Evolutionary conservation across 2,329 filamentous ascomycete species (phyloP).

Genomic region (Venturia effusa): DNA sequence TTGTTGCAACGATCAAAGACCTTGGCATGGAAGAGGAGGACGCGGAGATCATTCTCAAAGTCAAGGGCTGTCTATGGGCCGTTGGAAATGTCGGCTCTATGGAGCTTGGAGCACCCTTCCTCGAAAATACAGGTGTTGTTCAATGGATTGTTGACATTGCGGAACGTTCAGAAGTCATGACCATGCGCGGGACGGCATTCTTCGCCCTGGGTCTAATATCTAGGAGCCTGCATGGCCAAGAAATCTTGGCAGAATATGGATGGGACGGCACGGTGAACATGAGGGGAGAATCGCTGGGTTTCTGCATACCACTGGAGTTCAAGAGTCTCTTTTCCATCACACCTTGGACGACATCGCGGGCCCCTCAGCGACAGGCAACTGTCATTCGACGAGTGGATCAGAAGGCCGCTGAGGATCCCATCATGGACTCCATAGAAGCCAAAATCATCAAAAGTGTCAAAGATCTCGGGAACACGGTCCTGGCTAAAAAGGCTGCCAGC

Average conservation of each 20-base stretch:
- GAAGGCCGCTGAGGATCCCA: slow-evolving; percentile 7
- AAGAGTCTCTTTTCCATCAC: slow-evolving; percentile 63
- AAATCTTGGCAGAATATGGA: slow-evolving; percentile 78
- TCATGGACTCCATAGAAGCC: slow-evolving; percentile 49
- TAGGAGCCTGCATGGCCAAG: slow-evolving; percentile 79
- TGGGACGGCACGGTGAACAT: slow-evolving; percentile 88
- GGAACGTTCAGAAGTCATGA: slow-evolving; percentile 79
- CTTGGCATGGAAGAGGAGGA: slow-evolving; percentile 80
- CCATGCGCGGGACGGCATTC: slow-evolving; percentile 87
- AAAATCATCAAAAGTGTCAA: slow-evolving; percentile 76
- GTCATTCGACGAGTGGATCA: neutral
- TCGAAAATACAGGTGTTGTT: slow-evolving; percentile 84
- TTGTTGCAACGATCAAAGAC: slow-evolving; percentile 77
- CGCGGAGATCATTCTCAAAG: slow-evolving; percentile 73
- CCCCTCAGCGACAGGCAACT: neutral
- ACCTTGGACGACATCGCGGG: slow-evolving; percentile 2
- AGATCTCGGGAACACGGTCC: slow-evolving; percentile 84
- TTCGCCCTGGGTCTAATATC: slow-evolving; percentile 92
- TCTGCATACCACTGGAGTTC: slow-evolving; percentile 74
- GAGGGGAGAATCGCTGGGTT: slow-evolving; percentile 71
- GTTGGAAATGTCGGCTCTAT: slow-evolving; percentile 97
- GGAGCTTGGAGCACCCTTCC: slow-evolving; percentile 89
- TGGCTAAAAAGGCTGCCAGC: slow-evolving; percentile 75
- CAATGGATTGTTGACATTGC: slow-evolving; percentile 81
- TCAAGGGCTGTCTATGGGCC: slow-evolving; percentile 95